phyloP scores from a whole-genome alignment of 2,329 filamentous ascomycete genomes.

The Dactylella cylindrospora region DNA sequence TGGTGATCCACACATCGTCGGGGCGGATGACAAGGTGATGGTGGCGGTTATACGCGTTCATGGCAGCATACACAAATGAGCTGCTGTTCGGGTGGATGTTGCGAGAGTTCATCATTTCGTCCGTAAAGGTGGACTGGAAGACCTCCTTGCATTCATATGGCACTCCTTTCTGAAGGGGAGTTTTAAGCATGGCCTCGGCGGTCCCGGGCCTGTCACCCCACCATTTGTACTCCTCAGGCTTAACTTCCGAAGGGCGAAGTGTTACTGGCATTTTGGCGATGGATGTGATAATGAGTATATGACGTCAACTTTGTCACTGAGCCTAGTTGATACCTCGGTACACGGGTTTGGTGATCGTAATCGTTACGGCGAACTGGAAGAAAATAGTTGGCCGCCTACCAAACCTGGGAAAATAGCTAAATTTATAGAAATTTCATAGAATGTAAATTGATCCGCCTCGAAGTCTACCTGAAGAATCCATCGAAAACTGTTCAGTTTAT shows the following conservation, averaged over 20 bases:
- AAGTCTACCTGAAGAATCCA: too few relatives aligned
- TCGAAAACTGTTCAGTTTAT: too few relatives aligned
- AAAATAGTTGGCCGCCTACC: too few relatives aligned
- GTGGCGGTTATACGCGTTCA: constrained; percentile 57
- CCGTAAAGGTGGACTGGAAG: constrained; percentile 49
- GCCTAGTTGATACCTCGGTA: too few relatives aligned
- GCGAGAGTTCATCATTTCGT: constrained; percentile 26
- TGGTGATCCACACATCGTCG: constrained; percentile 60
- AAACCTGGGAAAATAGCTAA: too few relatives aligned
- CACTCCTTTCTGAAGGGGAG: constrained; percentile 14
- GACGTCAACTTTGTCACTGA: too few relatives aligned
- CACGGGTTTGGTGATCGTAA: too few relatives aligned
- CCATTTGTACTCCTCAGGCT: constrained; percentile 20
- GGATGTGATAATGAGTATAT: constrained; percentile 6
- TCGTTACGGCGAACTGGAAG: too few relatives aligned
- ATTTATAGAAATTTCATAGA: too few relatives aligned
- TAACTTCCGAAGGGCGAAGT: constrained; percentile 14
- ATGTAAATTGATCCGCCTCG: too few relatives aligned
- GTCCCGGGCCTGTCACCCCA: neutral
- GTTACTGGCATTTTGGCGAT: constrained; percentile 37
- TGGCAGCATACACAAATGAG: constrained; percentile 55
- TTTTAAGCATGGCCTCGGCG: constrained; percentile 15
- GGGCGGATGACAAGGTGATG: constrained; percentile 57
- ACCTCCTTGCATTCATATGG: constrained; percentile 35
- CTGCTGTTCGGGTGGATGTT: constrained; percentile 50